These are phyloP conservation scores for Termitomyces sp. DNA, from an alignment of 768 basidiomycete species.

Conservation along the genomic window DNA sequence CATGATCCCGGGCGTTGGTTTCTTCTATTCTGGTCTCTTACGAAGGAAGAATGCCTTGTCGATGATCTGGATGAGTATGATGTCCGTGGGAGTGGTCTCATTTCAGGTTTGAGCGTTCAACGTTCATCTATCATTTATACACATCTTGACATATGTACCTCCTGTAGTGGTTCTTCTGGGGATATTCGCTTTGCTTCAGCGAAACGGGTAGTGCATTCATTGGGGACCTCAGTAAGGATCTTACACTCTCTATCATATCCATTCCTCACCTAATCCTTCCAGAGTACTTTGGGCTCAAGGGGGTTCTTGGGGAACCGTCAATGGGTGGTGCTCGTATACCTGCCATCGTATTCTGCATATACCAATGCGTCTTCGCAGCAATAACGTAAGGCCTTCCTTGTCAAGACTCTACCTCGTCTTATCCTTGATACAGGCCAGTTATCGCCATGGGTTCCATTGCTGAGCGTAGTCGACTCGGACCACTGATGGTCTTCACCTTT, in stretches of 20 bases:
- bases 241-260: background rate
- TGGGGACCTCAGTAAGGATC: constrained; percentile 70
- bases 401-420: background rate
- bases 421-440: background rate
- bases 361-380: constrained; percentile 87
- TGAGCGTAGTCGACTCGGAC: constrained; percentile 85
- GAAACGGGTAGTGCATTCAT: constrained; percentile 72
- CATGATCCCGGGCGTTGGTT: constrained; percentile 82
- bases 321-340: constrained; percentile 74
- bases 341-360: constrained; percentile 73
- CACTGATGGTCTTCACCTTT: constrained; percentile 87
- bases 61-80: constrained; percentile 79
- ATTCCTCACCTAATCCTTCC: background rate
- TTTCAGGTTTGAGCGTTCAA: constrained; percentile 64
- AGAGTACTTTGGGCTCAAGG: constrained; percentile 83
- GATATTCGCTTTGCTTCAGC: constrained; percentile 88
- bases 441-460: constrained; percentile 33
- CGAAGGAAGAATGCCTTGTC: constrained; percentile 89
- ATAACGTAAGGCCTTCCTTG: constrained; percentile 55
- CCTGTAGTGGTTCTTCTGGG: constrained; percentile 95
- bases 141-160: background rate
- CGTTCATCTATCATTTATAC: background rate
- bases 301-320: constrained; percentile 73
- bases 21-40: constrained; percentile 87
- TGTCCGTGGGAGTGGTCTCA: constrained; percentile 72